These are phyloP conservation scores for Pseudopithomyces maydicus DNA, from an alignment of 2,329 filamentous ascomycete genomes.

Conservation along the genomic window DNA sequence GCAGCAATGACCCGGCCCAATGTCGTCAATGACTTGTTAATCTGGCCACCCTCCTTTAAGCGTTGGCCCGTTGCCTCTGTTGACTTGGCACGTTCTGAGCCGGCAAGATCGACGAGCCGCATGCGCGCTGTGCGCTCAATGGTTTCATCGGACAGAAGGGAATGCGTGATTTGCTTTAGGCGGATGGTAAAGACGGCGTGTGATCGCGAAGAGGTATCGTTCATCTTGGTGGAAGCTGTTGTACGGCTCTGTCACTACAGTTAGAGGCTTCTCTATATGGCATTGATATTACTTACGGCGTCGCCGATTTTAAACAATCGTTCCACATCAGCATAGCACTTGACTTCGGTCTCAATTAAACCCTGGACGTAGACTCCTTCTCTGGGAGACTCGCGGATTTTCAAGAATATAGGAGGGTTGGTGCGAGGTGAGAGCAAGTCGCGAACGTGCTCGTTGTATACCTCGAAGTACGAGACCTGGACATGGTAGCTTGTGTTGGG, in stretches of 20 bases:
- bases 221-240: slow-evolving; percentile 96
- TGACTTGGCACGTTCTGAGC: slow-evolving; percentile 91
- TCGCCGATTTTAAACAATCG: slow-evolving; percentile 91
- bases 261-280: slow-evolving; percentile 3
- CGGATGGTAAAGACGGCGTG: slow-evolving; percentile 98
- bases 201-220: slow-evolving; percentile 94
- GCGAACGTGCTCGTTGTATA: slow-evolving; percentile 98
- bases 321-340: slow-evolving; percentile 84
- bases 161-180: slow-evolving; percentile 97
- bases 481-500: slow-evolving; percentile 97
- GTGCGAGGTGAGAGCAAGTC: slow-evolving; percentile 84
- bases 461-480: slow-evolving; percentile 97
- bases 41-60: slow-evolving; percentile 92
- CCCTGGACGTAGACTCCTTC: slow-evolving; percentile 98
- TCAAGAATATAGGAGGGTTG: slow-evolving; percentile 86
- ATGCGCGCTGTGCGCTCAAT: slow-evolving; percentile 94
- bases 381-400: slow-evolving; percentile 92
- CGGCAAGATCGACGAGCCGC: slow-evolving; percentile 90
- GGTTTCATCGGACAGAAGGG: slow-evolving; percentile 95
- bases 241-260: slow-evolving; percentile 67
- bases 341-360: slow-evolving; percentile 88
- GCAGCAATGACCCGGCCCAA: slow-evolving; percentile 95
- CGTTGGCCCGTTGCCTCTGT: slow-evolving; percentile 93
- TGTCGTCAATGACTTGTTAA: slow-evolving; percentile 98
- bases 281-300: slow-evolving; percentile 44